Percentiles rank a stretch among this genome's conserved stretches.
phyloP scores from a whole-genome alignment of 768 basidiomycete species.

The Podaxis sp. region DNA sequence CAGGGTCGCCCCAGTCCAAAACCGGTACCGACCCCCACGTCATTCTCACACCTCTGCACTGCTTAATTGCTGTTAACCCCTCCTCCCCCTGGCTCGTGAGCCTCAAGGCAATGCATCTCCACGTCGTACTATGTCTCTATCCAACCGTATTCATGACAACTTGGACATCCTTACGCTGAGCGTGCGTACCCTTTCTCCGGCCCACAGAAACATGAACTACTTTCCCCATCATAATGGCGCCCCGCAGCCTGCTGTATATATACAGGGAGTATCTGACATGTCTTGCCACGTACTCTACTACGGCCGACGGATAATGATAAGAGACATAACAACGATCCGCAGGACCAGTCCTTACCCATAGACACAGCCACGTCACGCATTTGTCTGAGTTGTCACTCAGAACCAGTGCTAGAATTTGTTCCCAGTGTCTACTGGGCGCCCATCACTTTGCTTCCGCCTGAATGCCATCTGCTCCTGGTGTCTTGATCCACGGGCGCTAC shows the following conservation, averaged over 20 bases:
- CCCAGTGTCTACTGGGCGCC: background rate
- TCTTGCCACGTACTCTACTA: too few species aligned
- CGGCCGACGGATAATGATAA: too few species aligned
- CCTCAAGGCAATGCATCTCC: constrained; percentile 6
- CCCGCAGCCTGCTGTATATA: too few species aligned
- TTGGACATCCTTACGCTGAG: background rate
- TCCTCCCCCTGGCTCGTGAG: background rate
- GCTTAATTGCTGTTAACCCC: background rate
- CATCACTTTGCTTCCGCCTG: background rate
- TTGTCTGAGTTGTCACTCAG: too few species aligned
- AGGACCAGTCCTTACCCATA: too few species aligned
- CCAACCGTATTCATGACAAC: background rate
- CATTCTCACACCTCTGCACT: background rate
- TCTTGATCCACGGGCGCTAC: background rate
- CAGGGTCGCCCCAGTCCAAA: background rate
- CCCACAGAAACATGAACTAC: too few species aligned
- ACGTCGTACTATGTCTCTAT: background rate
- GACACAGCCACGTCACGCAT: too few species aligned
- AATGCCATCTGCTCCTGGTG: background rate
- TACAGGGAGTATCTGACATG: too few species aligned
- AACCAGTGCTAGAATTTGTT: background rate
- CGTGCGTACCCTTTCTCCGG: too few species aligned
- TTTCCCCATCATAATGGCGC: too few species aligned
- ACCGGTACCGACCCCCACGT: background rate
- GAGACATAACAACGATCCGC: too few species aligned